A percentile compares a stretch with the other conserved stretches of the same genome.
These are phyloP conservation scores for Fragilariopsis cylindrus DNA, from an alignment of 108 stramenopile genomes.

Conservation along the genomic window DNA sequence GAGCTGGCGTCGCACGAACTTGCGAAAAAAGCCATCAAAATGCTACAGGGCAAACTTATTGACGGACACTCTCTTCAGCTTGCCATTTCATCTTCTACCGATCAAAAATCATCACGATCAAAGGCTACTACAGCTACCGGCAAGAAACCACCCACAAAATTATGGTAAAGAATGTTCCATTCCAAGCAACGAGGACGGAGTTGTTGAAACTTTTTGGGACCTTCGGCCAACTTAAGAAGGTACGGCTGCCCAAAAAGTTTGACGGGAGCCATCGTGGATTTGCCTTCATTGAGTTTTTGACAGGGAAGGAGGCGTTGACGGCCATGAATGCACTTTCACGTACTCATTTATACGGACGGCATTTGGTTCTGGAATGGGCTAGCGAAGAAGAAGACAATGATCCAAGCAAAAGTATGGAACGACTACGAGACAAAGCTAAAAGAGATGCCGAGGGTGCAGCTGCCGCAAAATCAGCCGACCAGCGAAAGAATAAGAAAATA, in stretches of 20 bases:
- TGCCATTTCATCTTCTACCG: conserved; percentile 59
- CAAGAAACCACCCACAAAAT: conserved; percentile 74
- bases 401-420: conserved; percentile 35
- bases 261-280: conserved; percentile 97
- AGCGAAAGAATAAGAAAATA: conserved; percentile 50
- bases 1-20: conserved; percentile 79
- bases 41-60: conserved; percentile 80
- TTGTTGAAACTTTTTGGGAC: conserved; percentile 90
- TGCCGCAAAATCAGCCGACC: conserved; percentile 28
- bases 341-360: conserved; percentile 98
- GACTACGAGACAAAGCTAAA: conserved; percentile 74
- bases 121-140: conserved; percentile 18
- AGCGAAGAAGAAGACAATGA: conserved; percentile 63
- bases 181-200: conserved; percentile 92
- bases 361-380: conserved; percentile 97
- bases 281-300: conserved; percentile 96
- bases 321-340: conserved; percentile 84
- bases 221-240: conserved; percentile 91
- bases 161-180: conserved; percentile 96
- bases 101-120: background rate
- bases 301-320: conserved; percentile 88
- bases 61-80: conserved; percentile 93
- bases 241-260: conserved; percentile 97
- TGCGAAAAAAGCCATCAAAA: conserved; percentile 79
- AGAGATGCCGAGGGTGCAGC: conserved; percentile 52